phyloP scores from a whole-genome alignment of 1,284 basidiomycete genomes.

The Apiotrichum veenhuisii region DNA sequence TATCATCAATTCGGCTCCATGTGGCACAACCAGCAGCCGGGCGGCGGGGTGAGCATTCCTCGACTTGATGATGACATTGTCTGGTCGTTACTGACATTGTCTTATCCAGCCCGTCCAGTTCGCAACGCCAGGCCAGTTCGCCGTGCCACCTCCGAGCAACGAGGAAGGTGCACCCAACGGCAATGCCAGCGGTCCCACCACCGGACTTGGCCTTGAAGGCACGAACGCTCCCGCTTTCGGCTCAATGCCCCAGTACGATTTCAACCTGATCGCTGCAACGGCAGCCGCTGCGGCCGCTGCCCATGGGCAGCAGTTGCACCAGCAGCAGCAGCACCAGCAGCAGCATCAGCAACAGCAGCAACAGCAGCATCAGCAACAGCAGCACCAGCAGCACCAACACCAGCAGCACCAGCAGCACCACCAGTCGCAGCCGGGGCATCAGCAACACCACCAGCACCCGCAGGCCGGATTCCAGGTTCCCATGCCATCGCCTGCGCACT shows the following conservation, averaged over 20 bases:
- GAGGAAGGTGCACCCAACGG: background rate
- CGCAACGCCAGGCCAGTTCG: slow-evolving; percentile 5
- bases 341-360: background rate
- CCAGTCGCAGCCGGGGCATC: too few species aligned
- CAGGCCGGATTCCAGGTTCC: background rate
- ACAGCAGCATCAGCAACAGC: background rate
- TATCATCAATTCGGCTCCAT: slow-evolving; percentile 1
- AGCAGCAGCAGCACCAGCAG: background rate
- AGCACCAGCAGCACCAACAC: background rate
- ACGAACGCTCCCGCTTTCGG: slow-evolving; percentile 3
- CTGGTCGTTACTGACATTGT: background rate
- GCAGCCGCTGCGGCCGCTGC: background rate
- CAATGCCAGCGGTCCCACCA: background rate
- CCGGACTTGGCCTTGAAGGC: slow-evolving; percentile 14
- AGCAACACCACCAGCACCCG: background rate
- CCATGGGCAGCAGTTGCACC: background rate
- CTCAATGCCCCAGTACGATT: slow-evolving; percentile 4
- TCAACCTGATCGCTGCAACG: background rate
- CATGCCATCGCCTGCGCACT: background rate
- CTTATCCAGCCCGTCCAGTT: slow-evolving; percentile 12
- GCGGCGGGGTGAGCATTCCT: slow-evolving; percentile 9
- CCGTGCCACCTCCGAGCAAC: slow-evolving; percentile 5
- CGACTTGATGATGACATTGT: background rate
- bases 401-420: background rate
- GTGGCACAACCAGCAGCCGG: slow-evolving; percentile 14